A percentile compares a stretch with the other conserved stretches of the same genome.
phyloP scores from a whole-genome alignment of 495 filamentous ascomycete genomes.

The Halenospora varia region DNA sequence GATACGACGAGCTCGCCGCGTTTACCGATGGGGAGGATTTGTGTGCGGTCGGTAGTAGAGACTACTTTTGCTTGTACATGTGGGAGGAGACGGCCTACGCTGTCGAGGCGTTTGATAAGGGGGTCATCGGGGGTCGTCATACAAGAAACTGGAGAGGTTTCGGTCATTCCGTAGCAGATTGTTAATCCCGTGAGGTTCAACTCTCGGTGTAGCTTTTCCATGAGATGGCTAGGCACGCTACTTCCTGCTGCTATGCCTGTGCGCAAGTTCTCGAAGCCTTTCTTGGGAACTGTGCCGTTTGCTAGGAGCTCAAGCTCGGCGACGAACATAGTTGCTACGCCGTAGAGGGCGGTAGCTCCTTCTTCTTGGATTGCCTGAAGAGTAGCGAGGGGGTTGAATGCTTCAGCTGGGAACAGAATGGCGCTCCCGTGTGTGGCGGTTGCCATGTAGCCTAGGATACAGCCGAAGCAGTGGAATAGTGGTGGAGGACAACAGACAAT shows the following conservation, averaged over 20 bases:
- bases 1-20: slow-evolving; percentile 78
- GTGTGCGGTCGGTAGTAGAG: slow-evolving; percentile 48
- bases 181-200: slow-evolving; percentile 82
- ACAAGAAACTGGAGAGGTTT: slow-evolving; percentile 84
- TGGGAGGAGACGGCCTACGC: slow-evolving; percentile 74
- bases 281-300: slow-evolving; percentile 35
- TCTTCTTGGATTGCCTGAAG: slow-evolving; percentile 70
- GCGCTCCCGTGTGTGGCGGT: slow-evolving; percentile 80
- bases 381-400: slow-evolving; percentile 75
- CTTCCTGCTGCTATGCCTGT: slow-evolving; percentile 93
- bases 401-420: slow-evolving; percentile 83
- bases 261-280: slow-evolving; percentile 65
- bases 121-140: slow-evolving; percentile 89
- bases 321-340: slow-evolving; percentile 95
- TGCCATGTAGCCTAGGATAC: slow-evolving; percentile 89
- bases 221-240: slow-evolving; percentile 76
- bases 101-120: slow-evolving; percentile 69
- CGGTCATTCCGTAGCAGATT: slow-evolving; percentile 99
- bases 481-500: slow-evolving; percentile 83
- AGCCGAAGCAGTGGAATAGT: slow-evolving; percentile 91
- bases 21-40: slow-evolving; percentile 58
- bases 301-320: slow-evolving; percentile 75
- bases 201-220: slow-evolving; percentile 71
- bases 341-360: slow-evolving; percentile 79
- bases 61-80: slow-evolving; percentile 81